Evolutionary conservation across 495 filamentous ascomycete genomes (phyloP), one percentile per base, ranked within the genome.

Genomic region (Mytilinidion resinicola): DNA sequence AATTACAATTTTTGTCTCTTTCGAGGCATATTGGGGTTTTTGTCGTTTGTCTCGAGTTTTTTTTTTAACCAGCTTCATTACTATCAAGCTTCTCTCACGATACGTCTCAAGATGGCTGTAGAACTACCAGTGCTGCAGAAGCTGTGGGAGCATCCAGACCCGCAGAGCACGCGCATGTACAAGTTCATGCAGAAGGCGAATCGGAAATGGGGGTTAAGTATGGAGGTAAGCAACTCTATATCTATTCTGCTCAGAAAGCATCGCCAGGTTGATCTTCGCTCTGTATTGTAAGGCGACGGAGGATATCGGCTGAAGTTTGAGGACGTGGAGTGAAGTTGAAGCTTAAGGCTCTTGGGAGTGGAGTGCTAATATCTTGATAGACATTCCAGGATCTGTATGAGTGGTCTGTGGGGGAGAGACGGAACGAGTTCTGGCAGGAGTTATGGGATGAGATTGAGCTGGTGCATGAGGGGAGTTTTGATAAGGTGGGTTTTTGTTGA

Each of bases 341-440:
- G 25, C 25, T 30, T 30, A 3, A 30, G 3, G 6, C 25, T 30
- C 6, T 54, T 6, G 10, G 15, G 21, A 25, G n/a, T 8, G 14
- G 12, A 19, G 44, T 33, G 30, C 8, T n/a, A 30, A 30, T 37
- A 34, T 1, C 3, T 35, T 25, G 33, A 44, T 57, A 85, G 78
- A 79, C 77, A 6, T 90, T 83, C 69, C 69, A 78, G 59, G 83
- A 86, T 11, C 74, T 91, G 8, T 82, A 87, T 63, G 65, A 76
- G 39, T 89, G 77, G 72, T 88, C 86, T 34, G 72, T 85, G 41
- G 70, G 74, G 11, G 58, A 64, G 21, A 71, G 80, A 54, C 78
- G 82, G n/a, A 70, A 80, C 7, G 72, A 78, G 35, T 92, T 92
- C 73, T 92, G 81, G 78, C 75, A 76, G 12, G 77, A 83, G 54